Percentiles rank a stretch among this genome's conserved stretches.
phyloP scores from a whole-genome alignment of 257 asterid genomes.

The Eustoma russellianum region DNA sequence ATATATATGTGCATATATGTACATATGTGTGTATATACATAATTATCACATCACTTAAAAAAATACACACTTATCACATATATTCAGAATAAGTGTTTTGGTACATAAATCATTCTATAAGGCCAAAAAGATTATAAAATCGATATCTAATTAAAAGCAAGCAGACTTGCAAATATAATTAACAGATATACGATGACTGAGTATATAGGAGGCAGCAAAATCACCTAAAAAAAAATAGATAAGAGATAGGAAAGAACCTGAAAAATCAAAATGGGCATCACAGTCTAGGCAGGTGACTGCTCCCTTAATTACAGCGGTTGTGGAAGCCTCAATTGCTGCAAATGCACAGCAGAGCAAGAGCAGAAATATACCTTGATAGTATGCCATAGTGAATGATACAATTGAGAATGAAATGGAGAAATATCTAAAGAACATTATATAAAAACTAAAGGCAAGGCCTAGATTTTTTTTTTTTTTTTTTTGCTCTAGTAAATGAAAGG shows the following conservation, averaged over 20 bases:
- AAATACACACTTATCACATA: too few relatives aligned
- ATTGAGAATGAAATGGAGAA: neutral
- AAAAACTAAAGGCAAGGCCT: slow-evolving; percentile 21
- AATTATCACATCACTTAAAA: too few relatives aligned
- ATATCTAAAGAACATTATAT: slow-evolving; percentile 9
- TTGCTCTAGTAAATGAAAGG: slow-evolving; percentile 34
- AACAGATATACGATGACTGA: too few relatives aligned
- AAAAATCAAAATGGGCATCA: slow-evolving; percentile 30
- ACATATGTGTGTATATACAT: neutral
- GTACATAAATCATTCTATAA: too few relatives aligned
- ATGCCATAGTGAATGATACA: slow-evolving; percentile 22
- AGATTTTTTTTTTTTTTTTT: too few relatives aligned
- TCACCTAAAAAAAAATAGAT: neutral
- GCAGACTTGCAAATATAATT: neutral
- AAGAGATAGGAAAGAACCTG: slow-evolving; percentile 32
- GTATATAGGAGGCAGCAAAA: too few relatives aligned
- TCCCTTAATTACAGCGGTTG: slow-evolving; percentile 30
- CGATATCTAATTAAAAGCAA: too few relatives aligned
- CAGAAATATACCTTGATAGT: slow-evolving; percentile 10
- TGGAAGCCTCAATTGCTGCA: slow-evolving; percentile 17
- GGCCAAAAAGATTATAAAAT: too few relatives aligned
- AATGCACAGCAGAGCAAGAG: slow-evolving; percentile 38
- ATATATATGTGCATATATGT: neutral
- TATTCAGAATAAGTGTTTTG: too few relatives aligned
- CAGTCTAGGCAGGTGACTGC: slow-evolving; percentile 71